Conservation (phyloP, 371 early-diverging fungal species). For the Batkoa obscura region DNA sequence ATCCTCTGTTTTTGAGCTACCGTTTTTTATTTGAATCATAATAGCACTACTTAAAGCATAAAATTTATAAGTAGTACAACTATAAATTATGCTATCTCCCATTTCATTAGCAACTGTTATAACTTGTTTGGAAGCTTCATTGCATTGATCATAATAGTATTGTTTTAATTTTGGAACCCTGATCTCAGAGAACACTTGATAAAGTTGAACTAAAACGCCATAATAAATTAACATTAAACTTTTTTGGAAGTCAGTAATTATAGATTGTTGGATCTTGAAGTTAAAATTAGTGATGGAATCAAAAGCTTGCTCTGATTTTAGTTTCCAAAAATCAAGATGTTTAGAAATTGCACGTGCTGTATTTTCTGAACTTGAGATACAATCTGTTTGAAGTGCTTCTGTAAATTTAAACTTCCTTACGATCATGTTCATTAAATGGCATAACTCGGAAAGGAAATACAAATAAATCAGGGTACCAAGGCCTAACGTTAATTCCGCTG, state of each 20-base stretch:
- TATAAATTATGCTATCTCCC: neutral
- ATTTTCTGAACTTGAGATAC: neutral
- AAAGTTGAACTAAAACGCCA: neutral
- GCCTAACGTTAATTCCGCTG: neutral
- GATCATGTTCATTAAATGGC: conserved; percentile 1
- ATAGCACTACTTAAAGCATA: neutral
- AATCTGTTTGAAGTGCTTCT: neutral
- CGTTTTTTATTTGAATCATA: neutral
- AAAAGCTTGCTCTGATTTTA: neutral
- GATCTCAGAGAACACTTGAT: neutral
- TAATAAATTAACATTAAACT: neutral
- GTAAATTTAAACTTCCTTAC: neutral
- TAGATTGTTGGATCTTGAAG: neutral
- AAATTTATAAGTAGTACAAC: neutral
- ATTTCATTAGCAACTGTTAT: neutral
- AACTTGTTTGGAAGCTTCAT: neutral
- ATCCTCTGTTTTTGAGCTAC: neutral
- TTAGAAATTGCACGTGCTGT: neutral
- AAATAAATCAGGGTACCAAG: neutral
- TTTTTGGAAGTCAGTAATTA: neutral
- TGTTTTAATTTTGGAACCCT: neutral
- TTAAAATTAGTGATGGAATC: neutral
- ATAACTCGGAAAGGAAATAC: neutral
- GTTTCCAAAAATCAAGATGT: neutral
- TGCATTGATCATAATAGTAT: neutral